Percentiles rank a stretch among this genome's conserved stretches.
Evolutionary conservation across 164 flowering plant species (phyloP).

Genomic region (Vitis vinifera): ASM3070453v1 NC_081811.1:2610501-2611000

Average conservation of each 20-base stretch:
- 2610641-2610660: constrained; percentile 42
- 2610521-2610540: constrained; percentile 61
- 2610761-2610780: too few relatives aligned
- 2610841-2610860: too few relatives aligned
- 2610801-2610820: too few relatives aligned
- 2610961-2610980: too few relatives aligned
- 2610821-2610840: too few relatives aligned
- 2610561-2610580: constrained; percentile 40
- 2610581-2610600: constrained; percentile 40
- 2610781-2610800: too few relatives aligned
- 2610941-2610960: too few relatives aligned
- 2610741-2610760: too few relatives aligned
- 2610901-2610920: too few relatives aligned
- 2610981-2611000: background rate
- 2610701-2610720: constrained; percentile 22
- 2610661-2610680: constrained; percentile 33
- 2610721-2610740: background rate
- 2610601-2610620: constrained; percentile 40
- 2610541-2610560: constrained; percentile 28
- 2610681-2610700: constrained; percentile 43
- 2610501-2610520: constrained; percentile 38
- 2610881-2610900: too few relatives aligned
- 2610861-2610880: too few relatives aligned
- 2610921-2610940: too few relatives aligned
- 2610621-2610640: constrained; percentile 47